Evolutionary conservation across 345 rosid genomes (phyloP), one percentile per base, ranked within the genome.

Genomic region (Theobroma cacao): DNA sequence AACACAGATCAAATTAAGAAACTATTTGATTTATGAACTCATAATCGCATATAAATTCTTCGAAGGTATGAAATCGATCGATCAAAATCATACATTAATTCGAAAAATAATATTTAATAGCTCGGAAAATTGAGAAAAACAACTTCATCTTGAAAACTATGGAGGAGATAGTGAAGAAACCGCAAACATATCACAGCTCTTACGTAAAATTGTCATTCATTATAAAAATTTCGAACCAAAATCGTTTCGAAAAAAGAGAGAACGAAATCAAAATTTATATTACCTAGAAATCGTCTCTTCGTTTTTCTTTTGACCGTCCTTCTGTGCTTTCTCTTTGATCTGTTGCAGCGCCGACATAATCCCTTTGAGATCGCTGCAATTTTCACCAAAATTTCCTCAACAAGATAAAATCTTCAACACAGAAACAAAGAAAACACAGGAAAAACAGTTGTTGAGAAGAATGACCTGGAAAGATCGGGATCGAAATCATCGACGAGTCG

Each of bases 201-300:
- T 31, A 28, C 33, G 15, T 11, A 60, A 56, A 56, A 30, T 20
- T 13, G 1, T 34, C 43, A 36, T 9, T 24, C 14, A 40, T 15
- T 9, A 59, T 22, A 60, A 18, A 45, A n/a, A 15, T 11, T 12
- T 62, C 58, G 30, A 30, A 61, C 47, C 55, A 20, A 30, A 33
- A 53, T 66, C 53, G 62, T 58, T 20, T 26, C 41, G 67, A 59
- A 22, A 9, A 4, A 31, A 62, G 67, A 47, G 3, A 17, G 26
- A 18, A 13, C 12, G 18, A 50, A n/a, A 41, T 66, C 30, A 14
- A 65, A 48, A 7, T 56, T 9, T 4, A 10, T 10, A 18, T 33
- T 60, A 91, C 97, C 97, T 94, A 22, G 92, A 90, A 80, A 94
- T 90, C 76, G 94, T 94, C 77, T 92, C 92, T 76, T 91, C 98